A percentile compares a stretch with the other conserved stretches of the same genome.
These are phyloP conservation scores for Papiliotrema laurentii DNA, from an alignment of 1,284 basidiomycete genomes.

Conservation along the genomic window DNA sequence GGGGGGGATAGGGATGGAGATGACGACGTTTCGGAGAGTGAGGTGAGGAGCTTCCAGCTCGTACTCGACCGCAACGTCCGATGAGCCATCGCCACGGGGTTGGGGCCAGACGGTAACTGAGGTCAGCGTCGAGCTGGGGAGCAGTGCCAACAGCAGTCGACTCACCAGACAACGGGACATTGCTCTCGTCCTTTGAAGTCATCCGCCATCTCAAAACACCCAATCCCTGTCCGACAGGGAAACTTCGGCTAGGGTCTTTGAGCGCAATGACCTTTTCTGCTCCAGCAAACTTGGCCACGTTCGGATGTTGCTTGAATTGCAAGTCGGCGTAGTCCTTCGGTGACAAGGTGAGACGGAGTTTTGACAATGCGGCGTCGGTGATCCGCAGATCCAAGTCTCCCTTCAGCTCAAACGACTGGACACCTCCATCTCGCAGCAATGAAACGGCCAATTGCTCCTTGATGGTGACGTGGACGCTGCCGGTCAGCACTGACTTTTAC, in stretches of 20 bases:
- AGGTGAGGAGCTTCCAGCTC: constrained; percentile 84
- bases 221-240: constrained; percentile 81
- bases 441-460: constrained; percentile 78
- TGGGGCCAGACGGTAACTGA: constrained; percentile 95
- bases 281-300: constrained; percentile 77
- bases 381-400: constrained; percentile 92
- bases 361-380: constrained; percentile 67
- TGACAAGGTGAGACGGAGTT: constrained; percentile 67
- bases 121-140: not conserved
- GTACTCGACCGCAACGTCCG: constrained; percentile 94
- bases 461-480: constrained; percentile 77
- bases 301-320: constrained; percentile 96
- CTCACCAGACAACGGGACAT: constrained; percentile 84
- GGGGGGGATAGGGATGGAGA: constrained; percentile 85
- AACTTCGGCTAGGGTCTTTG: constrained; percentile 74
- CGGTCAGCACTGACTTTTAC: constrained; percentile 5
- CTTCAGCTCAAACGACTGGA: constrained; percentile 83
- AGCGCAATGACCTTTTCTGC: constrained; percentile 68
- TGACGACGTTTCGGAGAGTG: constrained; percentile 74
- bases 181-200: constrained; percentile 82
- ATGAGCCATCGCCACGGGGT: constrained; percentile 79
- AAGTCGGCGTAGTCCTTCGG: constrained; percentile 63
- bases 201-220: constrained; percentile 92
- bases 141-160: constrained; percentile 16
- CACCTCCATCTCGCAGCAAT: constrained; percentile 82